Evolutionary conservation across 2,329 filamentous ascomycete species (phyloP).

Genomic region (Sphaerulina vaccinii): DNA sequence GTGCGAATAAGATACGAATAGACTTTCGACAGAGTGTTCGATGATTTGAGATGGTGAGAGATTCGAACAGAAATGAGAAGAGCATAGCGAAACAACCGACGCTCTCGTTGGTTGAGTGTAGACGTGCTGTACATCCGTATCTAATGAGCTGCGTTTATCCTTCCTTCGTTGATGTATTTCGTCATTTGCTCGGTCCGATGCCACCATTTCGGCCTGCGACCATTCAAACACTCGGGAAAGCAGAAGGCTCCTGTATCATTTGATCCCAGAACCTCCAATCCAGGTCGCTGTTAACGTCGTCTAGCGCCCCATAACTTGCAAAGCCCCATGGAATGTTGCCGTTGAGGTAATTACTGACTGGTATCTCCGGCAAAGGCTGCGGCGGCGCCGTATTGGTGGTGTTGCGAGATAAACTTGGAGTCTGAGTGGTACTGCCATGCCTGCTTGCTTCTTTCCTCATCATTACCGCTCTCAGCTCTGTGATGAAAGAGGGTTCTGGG

Average conservation of each 20-base stretch:
- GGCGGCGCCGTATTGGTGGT: slow-evolving; percentile 14
- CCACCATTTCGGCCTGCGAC: no score
- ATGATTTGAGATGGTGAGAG: no score
- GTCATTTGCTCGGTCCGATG: no score
- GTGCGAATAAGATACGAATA: no score
- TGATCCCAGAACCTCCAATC: slow-evolving; percentile 27
- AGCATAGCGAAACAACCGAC: no score
- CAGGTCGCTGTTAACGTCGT: slow-evolving; percentile 13
- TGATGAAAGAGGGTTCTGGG: slow-evolving; percentile 21
- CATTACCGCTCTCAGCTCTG: slow-evolving; percentile 15
- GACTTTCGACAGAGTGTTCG: no score
- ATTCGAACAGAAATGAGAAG: no score
- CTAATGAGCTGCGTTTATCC: no score
- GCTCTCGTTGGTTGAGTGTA: no score
- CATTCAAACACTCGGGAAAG: slow-evolving; percentile 7
- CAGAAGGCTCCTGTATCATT: slow-evolving; percentile 15
- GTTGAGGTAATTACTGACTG: slow-evolving; percentile 16
- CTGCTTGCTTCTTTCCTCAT: slow-evolving; percentile 17
- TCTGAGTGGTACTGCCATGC: slow-evolving; percentile 16
- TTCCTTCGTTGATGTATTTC: no score
- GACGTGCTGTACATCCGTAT: no score
- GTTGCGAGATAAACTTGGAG: slow-evolving; percentile 8
- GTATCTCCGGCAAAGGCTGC: slow-evolving; percentile 14
- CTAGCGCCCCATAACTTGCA: slow-evolving; percentile 10
- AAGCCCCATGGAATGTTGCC: slow-evolving; percentile 18